Conservation (phyloP, 148 eudicot genomes). For the Pouteria glomerata region DNA sequence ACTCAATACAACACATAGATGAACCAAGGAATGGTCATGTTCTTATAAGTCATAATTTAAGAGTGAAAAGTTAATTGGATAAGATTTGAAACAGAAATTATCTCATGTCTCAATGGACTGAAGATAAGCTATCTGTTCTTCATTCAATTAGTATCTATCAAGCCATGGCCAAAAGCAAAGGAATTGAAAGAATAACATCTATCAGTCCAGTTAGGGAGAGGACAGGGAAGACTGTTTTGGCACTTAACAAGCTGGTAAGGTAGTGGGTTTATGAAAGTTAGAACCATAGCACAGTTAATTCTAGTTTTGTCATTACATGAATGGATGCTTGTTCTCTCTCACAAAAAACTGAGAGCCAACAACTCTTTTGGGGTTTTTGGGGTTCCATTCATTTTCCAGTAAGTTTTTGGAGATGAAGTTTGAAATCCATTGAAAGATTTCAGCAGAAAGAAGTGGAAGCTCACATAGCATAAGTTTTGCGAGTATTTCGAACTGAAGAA, state of each 20-base stretch:
- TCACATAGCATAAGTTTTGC: not conserved
- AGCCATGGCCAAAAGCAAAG: slow-evolving; percentile 8
- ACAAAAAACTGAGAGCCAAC: not conserved
- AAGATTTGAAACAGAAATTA: too few species aligned
- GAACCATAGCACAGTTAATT: not conserved
- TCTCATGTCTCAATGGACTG: too few species aligned
- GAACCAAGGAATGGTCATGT: too few species aligned
- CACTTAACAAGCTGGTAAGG: not conserved
- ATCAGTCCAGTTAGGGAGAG: not conserved
- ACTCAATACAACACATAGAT: too few species aligned
- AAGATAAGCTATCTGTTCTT: too few species aligned
- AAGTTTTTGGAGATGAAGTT: not conserved
- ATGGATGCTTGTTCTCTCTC: not conserved
- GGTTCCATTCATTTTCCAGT: not conserved
- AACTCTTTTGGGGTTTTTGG: not conserved
- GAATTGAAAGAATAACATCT: not conserved
- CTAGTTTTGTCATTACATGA: not conserved
- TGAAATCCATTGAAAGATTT: not conserved
- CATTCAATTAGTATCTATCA: too few species aligned
- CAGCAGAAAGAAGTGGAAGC: not conserved
- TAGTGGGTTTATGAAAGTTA: not conserved
- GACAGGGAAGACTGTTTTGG: not conserved
- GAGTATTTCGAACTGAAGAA: not conserved
- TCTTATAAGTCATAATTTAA: too few species aligned
- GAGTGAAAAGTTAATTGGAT: too few species aligned